Evolutionary conservation across 176 grass and related monocot species (phyloP).

Genomic region (Avena sativa): DNA sequence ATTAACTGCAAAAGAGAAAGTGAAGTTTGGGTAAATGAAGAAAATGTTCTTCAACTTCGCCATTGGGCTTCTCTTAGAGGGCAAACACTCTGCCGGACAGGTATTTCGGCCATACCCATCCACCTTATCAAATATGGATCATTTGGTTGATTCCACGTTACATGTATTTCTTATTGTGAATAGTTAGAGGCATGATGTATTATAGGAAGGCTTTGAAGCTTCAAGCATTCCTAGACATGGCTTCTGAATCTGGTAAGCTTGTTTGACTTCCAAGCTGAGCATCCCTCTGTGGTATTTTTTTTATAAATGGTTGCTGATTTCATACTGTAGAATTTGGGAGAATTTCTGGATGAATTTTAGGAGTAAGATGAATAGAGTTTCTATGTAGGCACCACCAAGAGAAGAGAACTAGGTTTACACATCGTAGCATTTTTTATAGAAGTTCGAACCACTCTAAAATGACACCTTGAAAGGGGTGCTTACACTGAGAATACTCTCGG

Average conservation of each 20-base stretch:
- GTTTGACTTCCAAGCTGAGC: constrained; percentile 25
- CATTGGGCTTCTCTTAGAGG: constrained; percentile 94
- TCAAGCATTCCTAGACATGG: constrained; percentile 99
- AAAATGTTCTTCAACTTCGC: constrained; percentile 88
- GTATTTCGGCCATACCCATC: constrained; percentile 47
- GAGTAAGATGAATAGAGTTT: neutral
- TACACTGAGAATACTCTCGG: neutral
- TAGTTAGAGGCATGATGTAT: constrained; percentile 99
- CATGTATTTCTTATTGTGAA: constrained; percentile 34
- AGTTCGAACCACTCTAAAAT: neutral
- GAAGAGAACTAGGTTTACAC: constrained; percentile 16
- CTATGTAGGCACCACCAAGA: neutral
- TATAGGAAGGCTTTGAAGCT: constrained; percentile 93
- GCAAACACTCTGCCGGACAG: constrained; percentile 95
- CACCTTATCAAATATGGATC: constrained; percentile 18
- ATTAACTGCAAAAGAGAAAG: constrained; percentile 84
- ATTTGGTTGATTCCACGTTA: constrained; percentile 24
- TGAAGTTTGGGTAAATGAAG: constrained; percentile 95
- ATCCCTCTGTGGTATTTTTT: constrained; percentile 22
- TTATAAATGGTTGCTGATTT: constrained; percentile 34
- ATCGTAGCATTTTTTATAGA: neutral
- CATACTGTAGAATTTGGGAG: neutral
- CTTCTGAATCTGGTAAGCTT: constrained; percentile 81
- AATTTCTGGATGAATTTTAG: neutral
- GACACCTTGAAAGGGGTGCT: neutral